Evolutionary conservation across 352 stramenopile genomes (phyloP).

Genomic region (Pythium phragmiticola): DNA sequence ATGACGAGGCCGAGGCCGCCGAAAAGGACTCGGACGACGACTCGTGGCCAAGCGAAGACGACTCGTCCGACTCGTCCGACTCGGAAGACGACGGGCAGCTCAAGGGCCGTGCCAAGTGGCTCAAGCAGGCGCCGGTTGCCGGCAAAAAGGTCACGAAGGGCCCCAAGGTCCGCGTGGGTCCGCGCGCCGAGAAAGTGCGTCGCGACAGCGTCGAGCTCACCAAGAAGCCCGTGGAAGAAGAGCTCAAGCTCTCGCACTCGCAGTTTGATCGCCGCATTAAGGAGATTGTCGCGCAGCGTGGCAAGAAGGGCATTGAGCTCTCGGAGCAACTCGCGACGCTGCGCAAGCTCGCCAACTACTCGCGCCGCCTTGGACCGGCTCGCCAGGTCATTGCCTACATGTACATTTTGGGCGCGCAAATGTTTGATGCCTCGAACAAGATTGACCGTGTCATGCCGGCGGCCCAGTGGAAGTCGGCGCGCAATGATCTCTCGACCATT

Average conservation of each 20-base stretch:
- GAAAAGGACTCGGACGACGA: conserved; percentile 23
- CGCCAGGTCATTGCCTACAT: conserved; percentile 77
- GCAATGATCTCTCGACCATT: conserved; percentile 62
- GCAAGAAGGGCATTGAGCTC: conserved; percentile 82
- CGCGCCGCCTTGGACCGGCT: conserved; percentile 66
- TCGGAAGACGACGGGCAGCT: conserved; percentile 87
- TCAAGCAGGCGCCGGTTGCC: conserved; percentile 90
- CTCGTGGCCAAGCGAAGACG: conserved; percentile 35
- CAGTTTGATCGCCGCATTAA: conserved; percentile 87
- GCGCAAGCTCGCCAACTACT: conserved; percentile 82
- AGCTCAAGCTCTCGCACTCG: conserved; percentile 73
- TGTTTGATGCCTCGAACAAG: conserved; percentile 82
- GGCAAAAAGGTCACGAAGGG: conserved; percentile 17
- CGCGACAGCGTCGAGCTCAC: conserved; percentile 39
- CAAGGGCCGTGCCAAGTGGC: conserved; percentile 94
- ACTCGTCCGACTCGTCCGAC: conserved; percentile 35
- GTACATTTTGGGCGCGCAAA: conserved; percentile 78
- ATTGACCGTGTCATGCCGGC: conserved; percentile 87
- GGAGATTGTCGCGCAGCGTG: conserved; percentile 79
- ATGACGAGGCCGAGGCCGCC: conserved; percentile 31
- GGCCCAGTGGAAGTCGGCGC: conserved; percentile 72
- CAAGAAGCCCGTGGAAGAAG: conserved; percentile 73
- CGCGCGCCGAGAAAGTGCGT: conserved; percentile 40
- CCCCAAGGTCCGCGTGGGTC: conserved; percentile 41
- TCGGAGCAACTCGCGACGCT: conserved; percentile 64